A percentile compares a stretch with the other conserved stretches of the same genome.
Conservation (phyloP, 2,329 filamentous ascomycete species). For the Xylaria sp. region DNA sequence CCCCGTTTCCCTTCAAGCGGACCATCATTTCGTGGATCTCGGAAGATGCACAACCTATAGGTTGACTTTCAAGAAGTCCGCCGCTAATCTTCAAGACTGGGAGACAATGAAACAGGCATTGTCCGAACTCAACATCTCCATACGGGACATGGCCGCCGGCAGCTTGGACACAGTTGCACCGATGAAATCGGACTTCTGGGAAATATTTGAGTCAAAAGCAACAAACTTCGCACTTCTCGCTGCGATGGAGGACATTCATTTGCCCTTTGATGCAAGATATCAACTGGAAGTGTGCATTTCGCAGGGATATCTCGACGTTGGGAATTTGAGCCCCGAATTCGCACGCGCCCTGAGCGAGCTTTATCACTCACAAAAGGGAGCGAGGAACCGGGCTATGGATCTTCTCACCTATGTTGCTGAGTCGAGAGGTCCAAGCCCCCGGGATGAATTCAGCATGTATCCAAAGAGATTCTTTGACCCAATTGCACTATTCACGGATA, state of each 20-base stretch:
- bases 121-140: constrained; percentile 65
- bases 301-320: constrained; percentile 67
- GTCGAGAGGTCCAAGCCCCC: constrained; percentile 5
- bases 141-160: constrained; percentile 35
- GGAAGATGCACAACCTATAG: constrained; percentile 54
- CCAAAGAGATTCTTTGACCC: constrained; percentile 61
- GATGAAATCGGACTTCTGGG: constrained; percentile 37
- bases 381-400: constrained; percentile 49
- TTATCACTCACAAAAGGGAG: constrained; percentile 19
- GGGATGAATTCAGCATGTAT: constrained; percentile 29
- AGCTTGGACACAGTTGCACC: constrained; percentile 40
- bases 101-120: constrained; percentile 49
- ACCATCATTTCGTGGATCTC: constrained; percentile 42
- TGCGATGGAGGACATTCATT: constrained; percentile 36
- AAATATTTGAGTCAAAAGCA: constrained; percentile 33
- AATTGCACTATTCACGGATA: constrained; percentile 62
- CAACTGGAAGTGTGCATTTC: constrained; percentile 94
- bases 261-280: constrained; percentile 73
- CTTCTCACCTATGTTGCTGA: constrained; percentile 72
- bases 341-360: constrained; percentile 54
- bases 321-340: constrained; percentile 65
- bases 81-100: constrained; percentile 32
- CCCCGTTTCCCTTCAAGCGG: constrained; percentile 37
- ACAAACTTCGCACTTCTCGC: constrained; percentile 31
- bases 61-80: constrained; percentile 36